Evolutionary conservation across 768 basidiomycete genomes (phyloP), one percentile per base, ranked within the genome.

Genomic region (Agaricus sinodeliciosus): DNA sequence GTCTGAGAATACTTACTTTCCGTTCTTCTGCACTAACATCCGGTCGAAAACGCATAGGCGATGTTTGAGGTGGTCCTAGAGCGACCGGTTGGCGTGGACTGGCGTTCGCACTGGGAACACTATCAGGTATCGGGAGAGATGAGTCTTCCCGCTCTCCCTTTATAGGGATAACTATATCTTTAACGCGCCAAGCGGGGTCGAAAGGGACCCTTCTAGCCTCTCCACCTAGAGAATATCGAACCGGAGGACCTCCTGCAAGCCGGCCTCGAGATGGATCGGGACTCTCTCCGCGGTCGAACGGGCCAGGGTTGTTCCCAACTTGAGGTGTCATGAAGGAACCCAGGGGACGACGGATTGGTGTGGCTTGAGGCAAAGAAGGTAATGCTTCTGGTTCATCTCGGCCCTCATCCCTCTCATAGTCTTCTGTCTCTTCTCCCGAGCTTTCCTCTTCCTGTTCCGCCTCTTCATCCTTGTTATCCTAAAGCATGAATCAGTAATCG

Each of bases 281-380:
- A 59, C 60, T 35, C 57, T 46, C 26, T 54, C 49, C 48, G 52
- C 52, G 52, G 46, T 54, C 52, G 36, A 48, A 48, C 25, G 31
- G 37, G 26, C 39, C 39, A 19, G 46, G 16, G 42, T 48, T 47
- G 28, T 63, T 62, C 12, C 63, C 45, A 55, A 49, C 59, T 64
- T 83, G 82, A 0, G 84, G 84, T 1, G 81, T 84, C 79, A 81
- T 79, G 66, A 84, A 85, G 4, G 67, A 65, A 16, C 70, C 69
- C 13, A 72, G 51, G 28, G 57, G 36, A 16, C 65, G 60, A 40
- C 69, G 60, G 27, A 65, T 58, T n/a, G 69, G 63, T 31, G 72
- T 69, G 35, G 61, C 56, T 22, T 57, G 52, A n/a, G 53, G 60
- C 2, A 56, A 55, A 40, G 60, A 55, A 55, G 43, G 49, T 25